Evolutionary conservation across 495 filamentous ascomycete genomes (phyloP).

Genomic region (Penicillium canariense): DNA sequence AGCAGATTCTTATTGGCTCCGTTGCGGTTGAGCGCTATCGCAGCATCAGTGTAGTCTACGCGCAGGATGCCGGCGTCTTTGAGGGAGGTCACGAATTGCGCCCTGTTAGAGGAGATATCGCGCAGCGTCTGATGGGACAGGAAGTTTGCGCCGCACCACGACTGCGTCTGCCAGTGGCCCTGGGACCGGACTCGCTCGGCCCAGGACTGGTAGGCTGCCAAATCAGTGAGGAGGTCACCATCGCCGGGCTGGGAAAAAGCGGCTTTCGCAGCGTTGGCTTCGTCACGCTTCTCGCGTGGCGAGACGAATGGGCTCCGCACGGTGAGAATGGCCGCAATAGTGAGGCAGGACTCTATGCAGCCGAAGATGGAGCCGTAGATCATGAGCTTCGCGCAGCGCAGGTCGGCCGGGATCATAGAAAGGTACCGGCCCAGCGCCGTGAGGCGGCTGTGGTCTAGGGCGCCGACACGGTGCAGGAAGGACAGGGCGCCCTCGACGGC

Average conservation of each 20-base stretch:
- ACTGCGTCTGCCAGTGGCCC: slow-evolving; percentile 60
- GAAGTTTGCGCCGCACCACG: slow-evolving; percentile 86
- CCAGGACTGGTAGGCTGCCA: slow-evolving; percentile 83
- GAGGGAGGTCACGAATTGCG: slow-evolving; percentile 82
- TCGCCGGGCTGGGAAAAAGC: slow-evolving; percentile 66
- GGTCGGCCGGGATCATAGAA: slow-evolving; percentile 89
- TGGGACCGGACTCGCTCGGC: slow-evolving; percentile 54
- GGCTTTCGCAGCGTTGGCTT: slow-evolving; percentile 72
- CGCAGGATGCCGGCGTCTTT: slow-evolving; percentile 81
- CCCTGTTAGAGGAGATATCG: slow-evolving; percentile 82
- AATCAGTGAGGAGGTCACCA: slow-evolving; percentile 85
- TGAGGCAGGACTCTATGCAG: slow-evolving; percentile 82
- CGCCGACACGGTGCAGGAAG: slow-evolving; percentile 80
- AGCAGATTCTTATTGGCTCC: slow-evolving; percentile 60
- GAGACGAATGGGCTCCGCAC: slow-evolving; percentile 80
- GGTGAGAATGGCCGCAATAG: slow-evolving; percentile 87
- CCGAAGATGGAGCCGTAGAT: slow-evolving; percentile 93
- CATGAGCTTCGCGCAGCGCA: slow-evolving; percentile 91
- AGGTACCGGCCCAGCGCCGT: slow-evolving; percentile 90
- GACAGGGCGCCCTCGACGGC: slow-evolving; percentile 82
- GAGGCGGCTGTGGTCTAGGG: slow-evolving; percentile 76
- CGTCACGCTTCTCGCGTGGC: slow-evolving; percentile 75
- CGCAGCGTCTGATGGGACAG: slow-evolving; percentile 77
- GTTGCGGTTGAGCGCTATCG: slow-evolving; percentile 48
- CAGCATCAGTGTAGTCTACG: slow-evolving; percentile 39